phyloP scores from a whole-genome alignment of 2,329 filamentous ascomycete genomes.

The Plenodomus tracheiphilus region DNA sequence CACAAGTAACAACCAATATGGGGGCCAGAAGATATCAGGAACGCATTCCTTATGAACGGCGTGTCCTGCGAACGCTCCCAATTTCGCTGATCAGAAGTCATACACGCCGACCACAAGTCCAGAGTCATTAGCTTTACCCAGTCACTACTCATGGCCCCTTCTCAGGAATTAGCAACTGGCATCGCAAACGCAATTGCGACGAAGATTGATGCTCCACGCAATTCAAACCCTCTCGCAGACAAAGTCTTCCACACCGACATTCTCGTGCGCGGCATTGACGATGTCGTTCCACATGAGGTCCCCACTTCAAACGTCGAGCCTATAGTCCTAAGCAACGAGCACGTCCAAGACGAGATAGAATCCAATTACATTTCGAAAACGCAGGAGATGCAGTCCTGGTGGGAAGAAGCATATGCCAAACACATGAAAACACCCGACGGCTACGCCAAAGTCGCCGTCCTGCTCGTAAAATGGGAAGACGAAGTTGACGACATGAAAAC shows the following conservation, averaged over 20 bases:
- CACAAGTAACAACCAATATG: not conserved
- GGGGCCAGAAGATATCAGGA: not conserved
- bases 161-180: constrained; percentile 2
- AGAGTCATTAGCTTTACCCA: not conserved
- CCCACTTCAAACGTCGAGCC: not conserved
- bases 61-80: constrained; percentile 19
- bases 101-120: constrained; percentile 4
- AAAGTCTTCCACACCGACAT: constrained; percentile 34
- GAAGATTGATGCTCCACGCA: constrained; percentile 14
- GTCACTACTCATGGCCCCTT: constrained; percentile 13
- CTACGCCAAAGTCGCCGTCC: constrained; percentile 41
- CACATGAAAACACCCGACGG: constrained; percentile 37
- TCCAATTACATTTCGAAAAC: constrained; percentile 8
- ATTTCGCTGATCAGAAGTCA: constrained; percentile 11
- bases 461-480: constrained; percentile 44
- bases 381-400: constrained; percentile 37
- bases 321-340: not conserved
- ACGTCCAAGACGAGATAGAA: not conserved
- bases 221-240: constrained; percentile 16
- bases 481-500: constrained; percentile 41
- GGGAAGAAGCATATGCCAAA: constrained; percentile 26
- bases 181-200: constrained; percentile 19
- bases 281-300: constrained; percentile 8
- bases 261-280: constrained; percentile 23
- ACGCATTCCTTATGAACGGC: constrained; percentile 10